Percentiles rank a stretch among this genome's conserved stretches.
phyloP scores from a whole-genome alignment of 352 stramenopile species.

The Globisporangium cystogenes region DNA sequence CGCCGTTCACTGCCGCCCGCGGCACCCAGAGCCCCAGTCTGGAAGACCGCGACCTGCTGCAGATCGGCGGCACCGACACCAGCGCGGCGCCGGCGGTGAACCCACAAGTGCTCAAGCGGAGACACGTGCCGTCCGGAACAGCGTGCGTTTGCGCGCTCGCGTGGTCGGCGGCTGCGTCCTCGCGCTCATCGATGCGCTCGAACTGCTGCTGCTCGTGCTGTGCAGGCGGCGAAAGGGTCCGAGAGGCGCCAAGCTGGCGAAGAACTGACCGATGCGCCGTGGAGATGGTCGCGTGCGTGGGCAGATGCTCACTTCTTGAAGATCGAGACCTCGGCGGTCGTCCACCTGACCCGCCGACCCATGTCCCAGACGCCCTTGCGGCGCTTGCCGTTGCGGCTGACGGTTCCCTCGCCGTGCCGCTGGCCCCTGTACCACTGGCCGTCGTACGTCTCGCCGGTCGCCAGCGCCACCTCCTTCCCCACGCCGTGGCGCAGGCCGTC shows the following conservation, averaged over 20 bases:
- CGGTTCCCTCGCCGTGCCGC: conserved; percentile 48
- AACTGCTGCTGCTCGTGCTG: not conserved
- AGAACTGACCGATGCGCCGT: conserved; percentile 20
- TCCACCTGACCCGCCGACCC: conserved; percentile 60
- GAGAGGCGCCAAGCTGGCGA: conserved; percentile 47
- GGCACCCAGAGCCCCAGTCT: not conserved
- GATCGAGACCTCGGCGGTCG: conserved; percentile 43
- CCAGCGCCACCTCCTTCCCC: conserved; percentile 41
- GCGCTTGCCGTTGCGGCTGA: conserved; percentile 36
- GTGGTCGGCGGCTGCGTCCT: not conserved
- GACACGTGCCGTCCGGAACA: conserved; percentile 37
- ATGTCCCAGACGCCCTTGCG: conserved; percentile 55
- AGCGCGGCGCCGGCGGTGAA: not conserved
- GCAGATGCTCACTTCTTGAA: conserved; percentile 14
- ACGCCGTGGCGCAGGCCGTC: conserved; percentile 51
- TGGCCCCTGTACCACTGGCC: conserved; percentile 46
- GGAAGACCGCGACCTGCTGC: no score
- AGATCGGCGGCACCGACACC: not conserved
- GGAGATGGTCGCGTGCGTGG: not conserved
- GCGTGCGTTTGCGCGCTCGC: conserved; percentile 23
- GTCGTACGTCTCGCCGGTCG: conserved; percentile 48
- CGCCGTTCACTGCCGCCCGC: not conserved
- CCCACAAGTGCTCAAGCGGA: conserved; percentile 30
- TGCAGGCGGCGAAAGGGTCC: conserved; percentile 40
- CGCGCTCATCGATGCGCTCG: not conserved